Evolutionary conservation across 305 asterid genomes (phyloP), one percentile per base, ranked within the genome.

Genomic region (Andrographis paniculata): DNA sequence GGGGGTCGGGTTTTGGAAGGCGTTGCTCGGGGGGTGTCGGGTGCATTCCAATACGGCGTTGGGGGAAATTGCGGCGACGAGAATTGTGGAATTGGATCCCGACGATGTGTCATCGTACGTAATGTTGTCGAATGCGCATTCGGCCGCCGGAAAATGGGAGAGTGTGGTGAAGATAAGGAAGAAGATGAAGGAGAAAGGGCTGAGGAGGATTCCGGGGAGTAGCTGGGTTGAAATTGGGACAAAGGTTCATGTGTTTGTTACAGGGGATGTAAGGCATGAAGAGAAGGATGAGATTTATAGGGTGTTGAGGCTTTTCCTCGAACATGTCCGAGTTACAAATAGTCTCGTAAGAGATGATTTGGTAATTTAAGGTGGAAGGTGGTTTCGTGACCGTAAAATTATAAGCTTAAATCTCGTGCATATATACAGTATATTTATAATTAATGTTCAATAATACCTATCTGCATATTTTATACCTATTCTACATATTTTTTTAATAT

Each of bases 71-170:
- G 93, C 88, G 2, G 76, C 82, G 0, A 28, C 51, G 14, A 79
- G 69, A 61, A 82, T 84, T 7, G 43, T 75, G 63, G 87, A 63
- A 64, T 41, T 79, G 73, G 84, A 79, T 47, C 95, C 95, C 0
- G 52, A 64, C 17, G 97, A 84, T 24, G 94, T 75, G 9, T 81
- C 97, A 12, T 88, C 97, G 8, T 88, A 81, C 31, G 88, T 88
- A 36, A 88, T 88, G 95, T 76, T 88, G 9, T 88, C 89, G 0
- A 88, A 88, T 63, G 93, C 87, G n/a, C 83, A 79, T 55, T 88
- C 79, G 13, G 89, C 81, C 2, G 84, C 81, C 0, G 85, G 94
- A 14, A 81, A 89, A 54, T 84, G 95, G 97, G 75, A 62, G 49
- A 59, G 44, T 4, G 89, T 62, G 17, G 20, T 61, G 36, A 48